These are phyloP conservation scores for Phanerodontia chrysosporium DNA, from an alignment of 768 basidiomycete species.

Conservation along the genomic window DNA sequence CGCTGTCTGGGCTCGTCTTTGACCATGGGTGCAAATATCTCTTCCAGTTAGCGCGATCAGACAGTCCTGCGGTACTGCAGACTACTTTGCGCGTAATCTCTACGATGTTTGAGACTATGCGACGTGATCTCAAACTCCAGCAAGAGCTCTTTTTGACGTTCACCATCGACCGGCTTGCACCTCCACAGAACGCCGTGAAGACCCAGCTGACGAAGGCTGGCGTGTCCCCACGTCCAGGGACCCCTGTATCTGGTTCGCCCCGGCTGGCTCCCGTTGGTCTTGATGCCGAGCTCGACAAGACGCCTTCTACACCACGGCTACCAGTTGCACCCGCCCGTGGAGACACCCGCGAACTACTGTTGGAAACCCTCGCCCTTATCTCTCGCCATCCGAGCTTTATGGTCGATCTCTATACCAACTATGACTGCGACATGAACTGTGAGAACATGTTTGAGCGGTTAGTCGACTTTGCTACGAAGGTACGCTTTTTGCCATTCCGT, in stretches of 20 bases:
- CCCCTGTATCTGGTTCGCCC: conserved; percentile 36
- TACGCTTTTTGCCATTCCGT: conserved; percentile 28
- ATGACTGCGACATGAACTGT: conserved; percentile 95
- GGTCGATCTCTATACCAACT: conserved; percentile 94
- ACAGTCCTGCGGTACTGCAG: conserved; percentile 76
- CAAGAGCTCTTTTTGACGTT: conserved; percentile 94
- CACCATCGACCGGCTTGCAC: conserved; percentile 84
- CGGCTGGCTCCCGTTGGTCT: conserved; percentile 33
- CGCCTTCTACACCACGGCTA: conserved; percentile 39
- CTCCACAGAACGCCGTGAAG: conserved; percentile 34
- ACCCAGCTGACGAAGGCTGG: conserved; percentile 10
- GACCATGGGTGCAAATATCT: conserved; percentile 95
- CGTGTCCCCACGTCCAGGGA: conserved; percentile 22
- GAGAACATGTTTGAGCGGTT: conserved; percentile 93
- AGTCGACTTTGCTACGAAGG: conserved; percentile 84
- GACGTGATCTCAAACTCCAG: conserved; percentile 83
- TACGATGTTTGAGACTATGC: conserved; percentile 85
- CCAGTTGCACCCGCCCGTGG: conserved; percentile 75
- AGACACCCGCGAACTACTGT: conserved; percentile 83
- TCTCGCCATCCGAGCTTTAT: conserved; percentile 85
- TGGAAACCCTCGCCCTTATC: conserved; percentile 82
- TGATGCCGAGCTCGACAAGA: conserved; percentile 18
- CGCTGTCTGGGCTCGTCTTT: conserved; percentile 68
- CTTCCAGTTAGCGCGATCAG: conserved; percentile 93
- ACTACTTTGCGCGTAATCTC: conserved; percentile 80